Conservation (phyloP, 2,329 filamentous ascomycete species). For the Monosporascus sp. region DNA sequence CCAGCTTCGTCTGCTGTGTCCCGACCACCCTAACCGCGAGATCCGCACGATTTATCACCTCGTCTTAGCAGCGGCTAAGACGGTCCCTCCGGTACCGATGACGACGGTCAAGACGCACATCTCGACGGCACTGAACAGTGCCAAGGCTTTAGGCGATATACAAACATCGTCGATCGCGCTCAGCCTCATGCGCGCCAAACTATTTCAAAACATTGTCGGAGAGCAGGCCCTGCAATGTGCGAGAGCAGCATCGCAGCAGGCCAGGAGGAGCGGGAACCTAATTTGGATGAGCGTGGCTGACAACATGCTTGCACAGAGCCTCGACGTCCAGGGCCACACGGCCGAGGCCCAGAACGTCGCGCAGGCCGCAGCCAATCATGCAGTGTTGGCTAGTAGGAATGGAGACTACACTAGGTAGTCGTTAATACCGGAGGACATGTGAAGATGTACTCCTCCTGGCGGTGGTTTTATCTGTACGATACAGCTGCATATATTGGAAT, state of each 20-base stretch:
- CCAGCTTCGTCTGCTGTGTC: slow-evolving; percentile 61
- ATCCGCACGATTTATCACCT: slow-evolving; percentile 75
- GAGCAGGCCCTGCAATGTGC: slow-evolving; percentile 75
- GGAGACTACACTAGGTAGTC: background rate
- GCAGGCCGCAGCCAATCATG: slow-evolving; percentile 21
- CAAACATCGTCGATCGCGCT: slow-evolving; percentile 80
- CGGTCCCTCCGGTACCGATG: slow-evolving; percentile 58
- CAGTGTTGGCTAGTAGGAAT: slow-evolving; percentile 14
- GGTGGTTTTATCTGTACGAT: too few species aligned
- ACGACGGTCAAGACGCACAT: slow-evolving; percentile 76
- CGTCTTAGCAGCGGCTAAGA: slow-evolving; percentile 61
- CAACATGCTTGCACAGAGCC: slow-evolving; percentile 69
- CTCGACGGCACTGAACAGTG: slow-evolving; percentile 63
- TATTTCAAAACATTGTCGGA: slow-evolving; percentile 78
- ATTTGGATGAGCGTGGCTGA: slow-evolving; percentile 78
- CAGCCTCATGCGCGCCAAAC: slow-evolving; percentile 75
- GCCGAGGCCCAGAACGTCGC: slow-evolving; percentile 45
- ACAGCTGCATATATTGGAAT: too few species aligned
- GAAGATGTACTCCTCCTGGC: too few species aligned
- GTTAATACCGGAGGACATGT: background rate
- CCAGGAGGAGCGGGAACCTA: slow-evolving; percentile 62
- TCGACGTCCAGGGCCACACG: slow-evolving; percentile 64
- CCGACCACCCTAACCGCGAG: slow-evolving; percentile 64
- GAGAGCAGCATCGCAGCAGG: slow-evolving; percentile 61
- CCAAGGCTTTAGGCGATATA: slow-evolving; percentile 65